These are phyloP conservation scores for Tulasnella calospora DNA, from an alignment of 768 basidiomycete species.

Conservation along the genomic window DNA sequence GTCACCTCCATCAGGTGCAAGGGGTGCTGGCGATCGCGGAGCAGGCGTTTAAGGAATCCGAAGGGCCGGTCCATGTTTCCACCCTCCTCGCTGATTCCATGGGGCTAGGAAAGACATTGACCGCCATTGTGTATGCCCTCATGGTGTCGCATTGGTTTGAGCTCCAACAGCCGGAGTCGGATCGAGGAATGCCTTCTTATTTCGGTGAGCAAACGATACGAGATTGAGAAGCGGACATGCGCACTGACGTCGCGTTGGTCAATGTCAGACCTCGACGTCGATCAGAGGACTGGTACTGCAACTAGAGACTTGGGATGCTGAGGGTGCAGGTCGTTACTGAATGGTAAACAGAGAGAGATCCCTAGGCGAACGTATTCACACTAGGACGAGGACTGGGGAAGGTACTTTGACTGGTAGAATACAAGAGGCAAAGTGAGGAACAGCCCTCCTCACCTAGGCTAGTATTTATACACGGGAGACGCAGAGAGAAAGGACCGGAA, in stretches of 20 bases:
- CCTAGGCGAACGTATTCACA: too few species aligned
- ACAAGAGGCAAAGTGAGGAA: too few species aligned
- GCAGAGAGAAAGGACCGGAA: too few species aligned
- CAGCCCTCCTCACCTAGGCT: too few species aligned
- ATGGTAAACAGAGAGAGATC: too few species aligned
- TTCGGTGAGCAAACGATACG: neutral
- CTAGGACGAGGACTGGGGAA: too few species aligned
- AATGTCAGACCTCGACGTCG: too few species aligned
- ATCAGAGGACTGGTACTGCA: too few species aligned
- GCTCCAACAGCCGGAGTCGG: neutral
- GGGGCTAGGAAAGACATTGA: neutral
- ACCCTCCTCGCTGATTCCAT: neutral
- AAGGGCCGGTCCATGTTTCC: neutral
- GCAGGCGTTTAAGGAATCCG: neutral
- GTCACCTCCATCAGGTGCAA: constrained; percentile 5
- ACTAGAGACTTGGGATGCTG: too few species aligned
- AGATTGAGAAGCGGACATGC: neutral
- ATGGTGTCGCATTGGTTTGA: neutral
- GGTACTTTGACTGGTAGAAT: too few species aligned
- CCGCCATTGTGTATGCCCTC: neutral
- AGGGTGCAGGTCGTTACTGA: too few species aligned
- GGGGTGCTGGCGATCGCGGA: neutral
- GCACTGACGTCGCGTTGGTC: neutral
- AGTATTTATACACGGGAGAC: too few species aligned
- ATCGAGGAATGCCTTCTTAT: neutral